Percentiles rank a stretch among this genome's conserved stretches.
Evolutionary conservation across 2,329 filamentous ascomycete genomes (phyloP).

Genomic region (Fusarium sterilihyphosum): DNA sequence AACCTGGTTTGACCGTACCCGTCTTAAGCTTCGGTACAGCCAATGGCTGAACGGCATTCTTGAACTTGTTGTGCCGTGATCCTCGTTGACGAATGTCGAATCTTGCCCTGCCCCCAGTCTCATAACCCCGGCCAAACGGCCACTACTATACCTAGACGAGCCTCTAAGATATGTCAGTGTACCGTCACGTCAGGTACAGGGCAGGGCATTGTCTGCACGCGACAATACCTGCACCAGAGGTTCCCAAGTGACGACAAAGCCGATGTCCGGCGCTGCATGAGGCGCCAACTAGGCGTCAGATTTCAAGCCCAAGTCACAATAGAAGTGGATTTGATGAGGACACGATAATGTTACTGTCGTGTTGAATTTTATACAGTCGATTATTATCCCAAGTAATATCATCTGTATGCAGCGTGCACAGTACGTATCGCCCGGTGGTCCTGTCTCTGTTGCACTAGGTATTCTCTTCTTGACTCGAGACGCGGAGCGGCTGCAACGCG

Average conservation of each 20-base stretch:
- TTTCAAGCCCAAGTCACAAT: constrained; percentile 16
- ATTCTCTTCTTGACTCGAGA: constrained; percentile 15
- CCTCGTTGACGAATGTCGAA: constrained; percentile 25
- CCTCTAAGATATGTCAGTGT: constrained; percentile 26
- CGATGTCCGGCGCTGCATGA: constrained; percentile 40
- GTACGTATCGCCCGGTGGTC: not conserved
- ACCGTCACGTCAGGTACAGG: constrained; percentile 34
- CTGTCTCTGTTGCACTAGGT: not conserved
- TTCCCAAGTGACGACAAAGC: constrained; percentile 25
- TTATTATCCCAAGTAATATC: not conserved
- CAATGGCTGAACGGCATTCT: constrained; percentile 26
- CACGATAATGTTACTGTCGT: constrained; percentile 12
- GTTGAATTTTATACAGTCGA: not conserved
- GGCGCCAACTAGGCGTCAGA: constrained; percentile 22
- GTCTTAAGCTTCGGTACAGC: constrained; percentile 14
- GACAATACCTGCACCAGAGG: constrained; percentile 35
- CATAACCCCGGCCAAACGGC: constrained; percentile 39
- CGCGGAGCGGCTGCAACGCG: constrained; percentile 22
- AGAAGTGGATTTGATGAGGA: constrained; percentile 21
- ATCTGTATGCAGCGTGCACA: not conserved
- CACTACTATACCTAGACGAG: constrained; percentile 27
- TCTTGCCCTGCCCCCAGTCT: constrained; percentile 28
- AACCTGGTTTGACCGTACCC: constrained; percentile 15
- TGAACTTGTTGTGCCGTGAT: constrained; percentile 27
- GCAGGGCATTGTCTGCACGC: constrained; percentile 24